Percentiles rank a stretch among this genome's conserved stretches.
These are phyloP conservation scores for Tylopilus sp. DNA, from an alignment of 768 basidiomycete species.

Conservation along the genomic window DNA sequence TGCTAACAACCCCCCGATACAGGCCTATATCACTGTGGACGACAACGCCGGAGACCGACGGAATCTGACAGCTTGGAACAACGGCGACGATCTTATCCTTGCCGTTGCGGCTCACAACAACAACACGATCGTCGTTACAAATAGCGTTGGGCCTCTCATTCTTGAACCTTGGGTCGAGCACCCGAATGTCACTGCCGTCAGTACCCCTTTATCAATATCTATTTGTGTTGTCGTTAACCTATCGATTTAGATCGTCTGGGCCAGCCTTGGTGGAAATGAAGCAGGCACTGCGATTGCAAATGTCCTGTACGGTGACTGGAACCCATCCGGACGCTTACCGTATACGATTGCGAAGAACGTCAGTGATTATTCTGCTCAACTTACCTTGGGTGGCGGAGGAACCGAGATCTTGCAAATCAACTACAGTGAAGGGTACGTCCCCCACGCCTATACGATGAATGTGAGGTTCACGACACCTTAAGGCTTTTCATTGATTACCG, in stretches of 20 bases:
- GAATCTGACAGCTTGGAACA: slow-evolving; percentile 39
- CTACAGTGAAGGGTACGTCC: slow-evolving; percentile 51
- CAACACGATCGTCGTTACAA: slow-evolving; percentile 79
- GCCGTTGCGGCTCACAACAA: slow-evolving; percentile 62
- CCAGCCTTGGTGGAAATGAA: slow-evolving; percentile 67
- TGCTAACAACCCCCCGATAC: slow-evolving; percentile 4
- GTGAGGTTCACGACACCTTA: not conserved
- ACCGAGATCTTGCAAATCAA: slow-evolving; percentile 44
- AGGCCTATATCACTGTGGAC: slow-evolving; percentile 55
- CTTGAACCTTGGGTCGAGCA: slow-evolving; percentile 72
- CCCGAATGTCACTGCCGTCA: slow-evolving; percentile 67
- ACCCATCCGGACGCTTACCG: slow-evolving; percentile 70
- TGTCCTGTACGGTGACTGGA: slow-evolving; percentile 71
- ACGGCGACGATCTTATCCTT: slow-evolving; percentile 39
- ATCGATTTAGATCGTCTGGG: slow-evolving; percentile 41
- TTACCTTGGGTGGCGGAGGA: slow-evolving; percentile 24
- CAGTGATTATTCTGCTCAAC: slow-evolving; percentile 49
- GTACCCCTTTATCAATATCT: slow-evolving; percentile 35
- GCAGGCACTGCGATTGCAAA: slow-evolving; percentile 76
- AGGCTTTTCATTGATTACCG: slow-evolving; percentile 70
- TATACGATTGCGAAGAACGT: slow-evolving; percentile 66
- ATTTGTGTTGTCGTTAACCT: slow-evolving; percentile 2
- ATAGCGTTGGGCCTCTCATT: slow-evolving; percentile 71
- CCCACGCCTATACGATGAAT: not conserved
- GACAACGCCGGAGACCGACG: slow-evolving; percentile 43